Conservation (phyloP, 2,329 filamentous ascomycete species). For the Corniculantispora saksenae region DNA sequence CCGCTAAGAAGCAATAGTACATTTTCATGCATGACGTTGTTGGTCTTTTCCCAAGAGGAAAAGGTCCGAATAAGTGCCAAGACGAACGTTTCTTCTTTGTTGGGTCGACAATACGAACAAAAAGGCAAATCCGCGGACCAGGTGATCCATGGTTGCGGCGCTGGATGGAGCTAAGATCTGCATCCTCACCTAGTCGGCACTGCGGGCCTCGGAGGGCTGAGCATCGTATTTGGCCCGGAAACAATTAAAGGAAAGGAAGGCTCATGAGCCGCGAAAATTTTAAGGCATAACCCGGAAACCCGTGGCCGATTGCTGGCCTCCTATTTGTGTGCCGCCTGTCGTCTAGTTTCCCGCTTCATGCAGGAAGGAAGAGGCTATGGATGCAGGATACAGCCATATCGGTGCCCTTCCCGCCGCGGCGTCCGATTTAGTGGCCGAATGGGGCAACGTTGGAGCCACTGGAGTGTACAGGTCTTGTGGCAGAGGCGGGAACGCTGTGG, state of each 20-base stretch:
- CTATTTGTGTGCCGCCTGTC: not conserved
- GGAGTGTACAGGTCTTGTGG: too few species aligned
- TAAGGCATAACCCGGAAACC: too few species aligned
- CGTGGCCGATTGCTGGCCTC: not conserved
- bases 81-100: not conserved
- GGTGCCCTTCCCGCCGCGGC: not conserved
- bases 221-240: not conserved
- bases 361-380: not conserved
- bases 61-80: not conserved
- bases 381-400: not conserved
- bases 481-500: too few species aligned
- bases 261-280: not conserved
- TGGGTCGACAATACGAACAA: not conserved
- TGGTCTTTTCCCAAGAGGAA: not conserved
- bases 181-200: not conserved
- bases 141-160: not conserved
- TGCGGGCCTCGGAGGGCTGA: not conserved
- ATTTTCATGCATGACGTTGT: not conserved
- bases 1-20: not conserved
- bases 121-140: not conserved
- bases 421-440: not conserved
- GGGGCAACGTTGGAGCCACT: not conserved
- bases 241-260: not conserved
- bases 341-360: not conserved
- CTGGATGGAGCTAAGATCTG: conserved; percentile 1